Evolutionary conservation across 192 early-diverging fungal species (phyloP), one percentile per base, ranked within the genome.

Genomic region (Entophlyctis helioformis): DNA sequence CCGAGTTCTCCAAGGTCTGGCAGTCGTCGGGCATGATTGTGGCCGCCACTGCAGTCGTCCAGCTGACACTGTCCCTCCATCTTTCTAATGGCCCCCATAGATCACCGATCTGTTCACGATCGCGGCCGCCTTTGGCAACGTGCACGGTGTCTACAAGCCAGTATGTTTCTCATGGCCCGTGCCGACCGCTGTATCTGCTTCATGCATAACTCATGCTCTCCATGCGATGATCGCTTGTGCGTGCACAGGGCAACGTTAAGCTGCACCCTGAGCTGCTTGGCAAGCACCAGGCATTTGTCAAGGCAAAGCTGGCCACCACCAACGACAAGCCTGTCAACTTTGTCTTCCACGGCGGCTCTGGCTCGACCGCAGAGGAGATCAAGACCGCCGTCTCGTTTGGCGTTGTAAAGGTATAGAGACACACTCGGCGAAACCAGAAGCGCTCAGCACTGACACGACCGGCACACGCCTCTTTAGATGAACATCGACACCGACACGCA

Each of bases 401-500:
- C 60, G 91, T 94, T 23, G 77, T 96, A 69, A 96, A 96, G 62
- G 62, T 64, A 50, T 6, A 47, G 7, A 10, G 11, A 1, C 19
- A 9, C 22, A 15, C 13, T 31, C 19, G 10, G n/a, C n/a, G 28
- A 18, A 45, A 45, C 33, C 7, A 7, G 10, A 8, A 27, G 28
- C 10, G 2, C n/a, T 4, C 22, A 3, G 13, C 23, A n/a, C 19
- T 41, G 16, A 41, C 39, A 10, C 22, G 9, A 11, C 29, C 29
- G 29, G 9, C 13, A 22, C 29, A 7, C 18, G 43, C 24, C 8
- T 36, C 25, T 46, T 12, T 20, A 64, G 86, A 96, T 96, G 92
- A 96, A 96, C 77, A 87, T 96, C 63, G 92, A 96, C 62, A 96
- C 92, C 42, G 92, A 96, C 63, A 96, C 92, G 32, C 92, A 96